Percentiles rank a stretch among this genome's conserved stretches.
Evolutionary conservation across 768 basidiomycete genomes (phyloP).

Genomic region (Serendipita sp.): DNA sequence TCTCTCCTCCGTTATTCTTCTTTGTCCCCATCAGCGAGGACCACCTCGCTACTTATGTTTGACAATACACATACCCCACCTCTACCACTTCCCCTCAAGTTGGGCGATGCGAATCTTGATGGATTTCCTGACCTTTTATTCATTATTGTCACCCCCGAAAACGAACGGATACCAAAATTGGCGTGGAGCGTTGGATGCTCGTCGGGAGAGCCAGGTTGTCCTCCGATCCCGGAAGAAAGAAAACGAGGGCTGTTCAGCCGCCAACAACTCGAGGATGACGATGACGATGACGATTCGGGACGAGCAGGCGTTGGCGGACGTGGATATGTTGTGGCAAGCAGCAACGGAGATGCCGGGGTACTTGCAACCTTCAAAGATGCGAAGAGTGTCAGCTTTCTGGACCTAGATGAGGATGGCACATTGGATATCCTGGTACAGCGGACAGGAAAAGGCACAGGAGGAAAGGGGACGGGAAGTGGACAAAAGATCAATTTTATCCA

Average conservation of each 20-base stretch:
- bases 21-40: constrained; percentile 12
- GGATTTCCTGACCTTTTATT: constrained; percentile 82
- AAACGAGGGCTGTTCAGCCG: neutral
- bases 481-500: constrained; percentile 56
- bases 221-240: neutral
- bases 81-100: constrained; percentile 58
- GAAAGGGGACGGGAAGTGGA: constrained; percentile 22
- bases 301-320: neutral
- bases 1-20: constrained; percentile 33
- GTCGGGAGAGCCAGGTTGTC: neutral
- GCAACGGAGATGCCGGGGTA: constrained; percentile 33
- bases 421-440: constrained; percentile 88
- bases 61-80: constrained; percentile 51
- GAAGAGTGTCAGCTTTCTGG: constrained; percentile 60
- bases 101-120: constrained; percentile 85
- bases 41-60: constrained; percentile 46
- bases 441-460: constrained; percentile 46
- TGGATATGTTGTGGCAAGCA: neutral
- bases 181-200: neutral
- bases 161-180: neutral
- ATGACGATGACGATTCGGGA: neutral
- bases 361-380: constrained; percentile 64
- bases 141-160: constrained; percentile 30
- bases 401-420: constrained; percentile 90
- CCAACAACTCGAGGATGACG: neutral